These are phyloP conservation scores for Clitopilus passeckerianus DNA, from an alignment of 768 basidiomycete species.

Conservation along the genomic window DNA sequence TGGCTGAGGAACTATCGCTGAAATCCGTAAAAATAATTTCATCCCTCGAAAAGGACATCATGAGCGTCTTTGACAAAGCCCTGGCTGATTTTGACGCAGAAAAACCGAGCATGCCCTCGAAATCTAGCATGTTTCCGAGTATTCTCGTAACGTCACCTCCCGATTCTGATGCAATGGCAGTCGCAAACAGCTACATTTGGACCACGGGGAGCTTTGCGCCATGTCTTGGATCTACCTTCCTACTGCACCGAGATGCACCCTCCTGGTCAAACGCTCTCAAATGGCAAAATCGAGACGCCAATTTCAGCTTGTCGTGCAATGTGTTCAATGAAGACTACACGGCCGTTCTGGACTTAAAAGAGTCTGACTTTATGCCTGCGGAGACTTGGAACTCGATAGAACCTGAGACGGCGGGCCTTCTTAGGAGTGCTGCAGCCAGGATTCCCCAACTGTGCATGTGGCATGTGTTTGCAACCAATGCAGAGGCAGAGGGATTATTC, in stretches of 20 bases:
- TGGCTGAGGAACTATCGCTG: background rate
- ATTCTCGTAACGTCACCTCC: background rate
- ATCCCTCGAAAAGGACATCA: background rate
- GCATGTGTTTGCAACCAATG: background rate
- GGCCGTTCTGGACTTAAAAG: background rate
- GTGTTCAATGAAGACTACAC: slow-evolving; percentile 2
- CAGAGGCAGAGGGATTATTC: background rate
- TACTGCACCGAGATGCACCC: slow-evolving; percentile 3
- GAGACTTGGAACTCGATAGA: slow-evolving; percentile 6
- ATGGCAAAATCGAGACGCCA: background rate
- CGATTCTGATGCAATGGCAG: slow-evolving; percentile 3
- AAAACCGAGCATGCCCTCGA: background rate
- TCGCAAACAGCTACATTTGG: slow-evolving; percentile 2
- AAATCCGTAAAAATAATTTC: background rate
- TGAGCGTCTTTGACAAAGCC: background rate
- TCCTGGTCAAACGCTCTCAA: slow-evolving; percentile 6
- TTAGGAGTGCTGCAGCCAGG: background rate
- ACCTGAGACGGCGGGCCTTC: background rate
- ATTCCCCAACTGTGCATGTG: background rate
- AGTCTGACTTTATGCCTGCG: background rate
- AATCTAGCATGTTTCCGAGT: no score
- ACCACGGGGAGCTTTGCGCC: background rate
- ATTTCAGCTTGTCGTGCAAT: background rate
- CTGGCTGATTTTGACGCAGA: background rate
- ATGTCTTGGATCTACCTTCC: slow-evolving; percentile 5